Conservation (phyloP, 129 eudicot species). For the Lactuca saligna region DNA sequence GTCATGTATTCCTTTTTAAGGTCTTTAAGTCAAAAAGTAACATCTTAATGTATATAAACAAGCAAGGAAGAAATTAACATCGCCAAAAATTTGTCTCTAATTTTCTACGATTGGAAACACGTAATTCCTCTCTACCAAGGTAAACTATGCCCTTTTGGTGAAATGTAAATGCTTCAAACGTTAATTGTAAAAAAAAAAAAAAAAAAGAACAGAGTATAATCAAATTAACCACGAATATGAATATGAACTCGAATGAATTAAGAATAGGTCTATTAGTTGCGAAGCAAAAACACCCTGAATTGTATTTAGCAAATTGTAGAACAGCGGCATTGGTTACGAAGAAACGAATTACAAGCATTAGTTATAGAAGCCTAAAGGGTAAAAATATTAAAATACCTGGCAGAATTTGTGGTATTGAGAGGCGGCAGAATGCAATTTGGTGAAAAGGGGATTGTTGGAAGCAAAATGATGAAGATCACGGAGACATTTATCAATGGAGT, state of each 20-base stretch:
- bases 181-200: background rate
- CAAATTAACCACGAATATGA: background rate
- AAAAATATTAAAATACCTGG: constrained; percentile 22
- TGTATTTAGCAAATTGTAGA: background rate
- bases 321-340: background rate
- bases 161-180: background rate
- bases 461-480: constrained; percentile 24
- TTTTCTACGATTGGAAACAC: too few species aligned
- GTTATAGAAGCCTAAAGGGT: background rate
- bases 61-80: too few species aligned
- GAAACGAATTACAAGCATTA: background rate
- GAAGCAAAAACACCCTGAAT: background rate
- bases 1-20: too few species aligned
- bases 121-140: too few species aligned
- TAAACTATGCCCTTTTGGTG: too few species aligned
- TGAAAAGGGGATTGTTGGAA: constrained; percentile 37
- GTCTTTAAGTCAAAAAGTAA: too few species aligned
- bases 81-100: too few species aligned
- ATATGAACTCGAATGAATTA: background rate
- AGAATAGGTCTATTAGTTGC: background rate
- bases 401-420: constrained; percentile 30
- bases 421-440: constrained; percentile 30
- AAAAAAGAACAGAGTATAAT: background rate
- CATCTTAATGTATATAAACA: too few species aligned
- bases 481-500: constrained; percentile 29